These are phyloP conservation scores for Aspergillus tamarii DNA, from an alignment of 2,329 filamentous ascomycete genomes.

Conservation along the genomic window DNA sequence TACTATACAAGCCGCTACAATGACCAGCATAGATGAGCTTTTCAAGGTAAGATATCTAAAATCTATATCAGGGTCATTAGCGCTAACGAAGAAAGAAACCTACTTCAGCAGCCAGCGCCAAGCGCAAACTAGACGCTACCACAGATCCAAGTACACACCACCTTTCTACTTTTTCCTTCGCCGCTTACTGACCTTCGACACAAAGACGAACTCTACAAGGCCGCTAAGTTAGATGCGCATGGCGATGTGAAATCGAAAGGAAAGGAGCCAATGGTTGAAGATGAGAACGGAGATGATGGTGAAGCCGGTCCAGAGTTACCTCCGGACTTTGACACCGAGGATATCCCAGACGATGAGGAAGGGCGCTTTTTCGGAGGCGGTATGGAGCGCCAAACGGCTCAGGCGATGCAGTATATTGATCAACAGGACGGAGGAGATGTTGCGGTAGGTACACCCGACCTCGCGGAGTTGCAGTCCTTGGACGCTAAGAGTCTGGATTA, in stretches of 20 bases:
- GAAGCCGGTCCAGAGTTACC: conserved; percentile 59
- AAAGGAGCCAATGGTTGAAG: conserved; percentile 51
- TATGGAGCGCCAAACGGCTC: conserved; percentile 76
- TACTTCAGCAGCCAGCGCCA: conserved; percentile 48
- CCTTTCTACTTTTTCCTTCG: not conserved
- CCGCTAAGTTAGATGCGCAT: conserved; percentile 57
- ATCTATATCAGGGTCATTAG: not conserved
- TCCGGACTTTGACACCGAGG: conserved; percentile 59
- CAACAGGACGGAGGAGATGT: conserved; percentile 60
- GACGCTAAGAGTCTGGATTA: conserved; percentile 32
- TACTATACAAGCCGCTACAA: conserved; percentile 35
- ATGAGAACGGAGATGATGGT: conserved; percentile 51
- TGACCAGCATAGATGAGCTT: conserved; percentile 65
- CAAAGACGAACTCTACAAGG: conserved; percentile 61
- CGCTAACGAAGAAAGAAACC: conserved; percentile 49
- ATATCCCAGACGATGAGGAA: conserved; percentile 77
- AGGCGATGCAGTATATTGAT: conserved; percentile 88
- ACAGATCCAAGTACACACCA: conserved; percentile 52
- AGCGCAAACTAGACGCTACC: conserved; percentile 62
- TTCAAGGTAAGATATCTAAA: conserved; percentile 52
- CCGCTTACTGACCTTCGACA: conserved; percentile 20
- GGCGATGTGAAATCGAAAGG: conserved; percentile 54
- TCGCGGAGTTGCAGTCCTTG: not conserved
- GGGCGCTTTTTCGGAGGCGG: conserved; percentile 95
- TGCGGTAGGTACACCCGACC: conserved; percentile 37